Evolutionary conservation across 1,284 basidiomycete genomes (phyloP), one percentile per base, ranked within the genome.

Genomic region (Fomitopsis schrenkii): DNA sequence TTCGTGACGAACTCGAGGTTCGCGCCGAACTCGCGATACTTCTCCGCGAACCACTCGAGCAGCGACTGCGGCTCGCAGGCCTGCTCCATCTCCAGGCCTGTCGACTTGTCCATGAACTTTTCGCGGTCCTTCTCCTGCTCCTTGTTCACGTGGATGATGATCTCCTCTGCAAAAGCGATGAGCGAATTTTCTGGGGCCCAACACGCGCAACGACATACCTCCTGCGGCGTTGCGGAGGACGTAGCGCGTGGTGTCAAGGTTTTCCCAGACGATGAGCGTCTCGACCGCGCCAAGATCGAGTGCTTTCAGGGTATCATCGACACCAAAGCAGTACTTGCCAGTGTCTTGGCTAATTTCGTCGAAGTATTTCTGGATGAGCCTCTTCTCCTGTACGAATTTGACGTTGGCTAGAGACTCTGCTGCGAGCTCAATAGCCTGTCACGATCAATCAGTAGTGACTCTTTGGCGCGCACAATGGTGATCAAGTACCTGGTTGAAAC

Each of bases 371-470:
- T 98, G 96, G 69, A 98, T 97, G 50, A 98, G 86, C 75, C 83
- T 91, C 84, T 99, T 99, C 83, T 99, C 97, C 77, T 99, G 97
- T 17, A 99, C 95, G 69, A 99, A 99, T 76, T 99, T 99, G 82
- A 99, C 97, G 75, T 98, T 98, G 50, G 93, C 89, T 30, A 99
- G 86, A 6, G 95, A 94, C 76, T 99, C 97, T 2, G 94, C 92
- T 0, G 97, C 93, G 55, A 99, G 86, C 75, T 99, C 97, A 68
- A 99, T 99, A 10, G 97, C 97, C 91, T 97, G 75, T 4, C 64
- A 38, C 48, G 9, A 55, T 58, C 9, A 12, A 28, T 30, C 28
- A 22, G 40, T 9, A 33, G 35, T 4, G 46, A 28, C 2, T 9
- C 35, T 6, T 41, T 28, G 19, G 15, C 40, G 48, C 12, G 30